Conservation (phyloP, 2,329 filamentous ascomycete genomes). For the Aspergillus nomiae region DNA sequence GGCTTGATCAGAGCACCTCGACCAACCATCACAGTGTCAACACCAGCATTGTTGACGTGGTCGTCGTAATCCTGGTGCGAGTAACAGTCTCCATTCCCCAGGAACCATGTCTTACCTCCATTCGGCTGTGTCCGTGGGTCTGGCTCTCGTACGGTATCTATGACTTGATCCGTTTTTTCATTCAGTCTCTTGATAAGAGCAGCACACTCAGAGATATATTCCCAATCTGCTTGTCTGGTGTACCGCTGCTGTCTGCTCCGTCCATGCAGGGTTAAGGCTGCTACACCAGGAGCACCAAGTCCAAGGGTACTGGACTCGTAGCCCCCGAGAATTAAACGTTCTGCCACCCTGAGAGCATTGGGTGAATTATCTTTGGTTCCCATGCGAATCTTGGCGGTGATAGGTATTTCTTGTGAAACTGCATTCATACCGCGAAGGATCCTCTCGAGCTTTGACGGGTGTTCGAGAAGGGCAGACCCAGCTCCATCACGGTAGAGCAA, state of each 20-base stretch:
- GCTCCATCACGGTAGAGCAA: constrained; percentile 85
- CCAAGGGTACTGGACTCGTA: constrained; percentile 67
- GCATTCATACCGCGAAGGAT: constrained; percentile 96
- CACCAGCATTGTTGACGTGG: constrained; percentile 73
- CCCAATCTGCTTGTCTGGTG: constrained; percentile 89
- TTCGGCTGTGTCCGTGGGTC: constrained; percentile 74
- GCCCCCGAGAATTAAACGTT: constrained; percentile 79
- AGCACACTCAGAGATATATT: constrained; percentile 88
- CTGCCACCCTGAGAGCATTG: constrained; percentile 77
- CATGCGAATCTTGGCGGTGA: constrained; percentile 93
- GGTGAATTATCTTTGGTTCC: constrained; percentile 80
- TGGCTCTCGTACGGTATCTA: constrained; percentile 76
- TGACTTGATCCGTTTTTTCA: constrained; percentile 62
- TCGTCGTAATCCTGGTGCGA: constrained; percentile 85
- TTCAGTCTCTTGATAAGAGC: constrained; percentile 81
- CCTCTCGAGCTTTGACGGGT: constrained; percentile 83
- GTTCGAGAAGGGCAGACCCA: constrained; percentile 89
- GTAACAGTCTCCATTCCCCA: constrained; percentile 96
- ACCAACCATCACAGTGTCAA: constrained; percentile 97
- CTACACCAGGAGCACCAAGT: constrained; percentile 78
- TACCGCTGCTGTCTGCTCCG: constrained; percentile 93
- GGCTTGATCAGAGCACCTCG: constrained; percentile 95
- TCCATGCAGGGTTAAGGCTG: constrained; percentile 94
- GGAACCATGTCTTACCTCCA: constrained; percentile 77
- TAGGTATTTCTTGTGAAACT: constrained; percentile 85